Evolutionary conservation across 257 asterid species (phyloP), one percentile per base, ranked within the genome.

Genomic region (Solanum etuberosum): DNA sequence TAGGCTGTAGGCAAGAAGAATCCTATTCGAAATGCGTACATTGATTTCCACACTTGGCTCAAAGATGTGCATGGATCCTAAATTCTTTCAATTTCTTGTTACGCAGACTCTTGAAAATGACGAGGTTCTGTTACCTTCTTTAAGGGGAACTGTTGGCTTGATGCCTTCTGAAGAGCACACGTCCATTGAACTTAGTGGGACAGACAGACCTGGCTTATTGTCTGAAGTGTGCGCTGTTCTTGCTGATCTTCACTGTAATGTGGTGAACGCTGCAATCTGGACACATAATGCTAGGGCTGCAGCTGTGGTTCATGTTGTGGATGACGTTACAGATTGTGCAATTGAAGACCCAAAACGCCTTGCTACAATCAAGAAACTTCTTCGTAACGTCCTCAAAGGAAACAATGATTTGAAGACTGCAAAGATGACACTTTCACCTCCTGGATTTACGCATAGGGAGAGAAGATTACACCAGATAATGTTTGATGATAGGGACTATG

Each of bases 381-480:
- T 94, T 8, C 89, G 92, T 88, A 92, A 91, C 86, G 96, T 93
- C 83, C 93, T 94, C 35, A 94, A 89, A 82, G 96, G 96, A 77
- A 88, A 88, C 88, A 89, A 86, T 84, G 94, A 91, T 92, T 83
- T 88, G 43, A 94, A 92, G 73, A 89, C 92, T 4, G 95, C 96
- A 67, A 93, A 89, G 88, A 94, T 91, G 94, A 87, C 92, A 57
- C 95, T 93, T 87, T 92, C 98, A n/a, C 91, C 95, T 54, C 93
- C 95, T 20, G 98, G 95, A 43, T 87, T 86, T 83, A 94, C 94
- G 37, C 97, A 93, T 84, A 89, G 96, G 90, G 95, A 92, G 88
- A 93, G 96, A 91, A 94, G 98, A 88, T 91, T 94, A 86, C 98
- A 95, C 90, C 98, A 95, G 91, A 94, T 95, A 65, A 95, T 94